Evolutionary conservation across 768 basidiomycete genomes (phyloP), one percentile per base, ranked within the genome.

Genomic region (Mrakia blollopis): DNA sequence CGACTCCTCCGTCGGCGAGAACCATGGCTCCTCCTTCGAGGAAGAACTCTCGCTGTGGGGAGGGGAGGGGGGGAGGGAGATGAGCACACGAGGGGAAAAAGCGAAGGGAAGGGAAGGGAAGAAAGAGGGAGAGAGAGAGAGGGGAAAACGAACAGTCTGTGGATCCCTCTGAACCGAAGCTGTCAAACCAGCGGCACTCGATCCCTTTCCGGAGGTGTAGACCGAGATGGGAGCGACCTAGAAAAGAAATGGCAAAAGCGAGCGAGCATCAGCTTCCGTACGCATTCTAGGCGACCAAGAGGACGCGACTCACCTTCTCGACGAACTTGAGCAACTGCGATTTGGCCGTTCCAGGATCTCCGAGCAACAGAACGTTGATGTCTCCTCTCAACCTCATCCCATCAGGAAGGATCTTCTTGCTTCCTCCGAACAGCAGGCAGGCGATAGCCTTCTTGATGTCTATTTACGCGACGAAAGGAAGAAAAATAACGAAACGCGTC

Each of bases 21-120:
- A 99, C 97, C 97, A 99, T 98, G 1, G 97, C 97, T 32, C 97
- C 97, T 11, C 97, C 97, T 86, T 99, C 97, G 9, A 99, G 88
- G 84, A 97, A 98, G 84, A 99, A 98, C 83, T 99, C 97, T 63
- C 97, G 89, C 94, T 98, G 79, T 35, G 54, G 62, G 47, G 57
- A 41, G 74, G 8, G 0, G 25, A 28, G 2, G 44, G 44, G 44
- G 52, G 0, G 52, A 2, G 52, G 52, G 25, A 28, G 73, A 47
- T 13, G n/a, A 39, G 39, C 13, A n/a, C n/a, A n/a, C n/a, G n/a
- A n/a, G n/a, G n/a, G n/a, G n/a, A n/a, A n/a, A n/a, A 41, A n/a
- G 74, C 57, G 47, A 32, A 74, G 16, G 57, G 23, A 21, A 74
- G 73, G 8, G 14, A 21, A 39, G 11, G 37, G 35, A 11, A 21